A percentile compares a stretch with the other conserved stretches of the same genome.
Conservation (phyloP, 2,329 filamentous ascomycete genomes). For the Fusarium chlamydosporum region DNA sequence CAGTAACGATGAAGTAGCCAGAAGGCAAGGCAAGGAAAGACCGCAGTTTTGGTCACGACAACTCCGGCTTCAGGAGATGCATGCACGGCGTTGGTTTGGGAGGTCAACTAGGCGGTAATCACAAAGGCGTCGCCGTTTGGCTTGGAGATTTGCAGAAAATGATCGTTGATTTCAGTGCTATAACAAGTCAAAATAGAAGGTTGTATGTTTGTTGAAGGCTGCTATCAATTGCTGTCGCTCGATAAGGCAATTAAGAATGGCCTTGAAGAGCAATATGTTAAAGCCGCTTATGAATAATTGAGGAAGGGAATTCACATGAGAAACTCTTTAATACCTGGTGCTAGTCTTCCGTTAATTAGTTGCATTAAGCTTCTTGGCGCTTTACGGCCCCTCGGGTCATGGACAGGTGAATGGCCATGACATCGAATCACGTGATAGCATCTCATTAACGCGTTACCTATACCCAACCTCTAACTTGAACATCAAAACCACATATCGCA, state of each 20-base stretch:
- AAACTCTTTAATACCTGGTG: conserved; percentile 4
- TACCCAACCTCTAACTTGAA: conserved; percentile 25
- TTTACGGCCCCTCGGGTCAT: conserved; percentile 10
- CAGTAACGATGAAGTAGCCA: conserved; percentile 39
- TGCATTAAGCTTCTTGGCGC: conserved; percentile 29
- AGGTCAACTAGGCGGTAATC: conserved; percentile 48
- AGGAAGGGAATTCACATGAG: conserved; percentile 4
- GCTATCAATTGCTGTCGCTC: conserved; percentile 15
- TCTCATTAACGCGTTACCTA: conserved; percentile 39
- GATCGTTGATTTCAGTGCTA: conserved; percentile 40
- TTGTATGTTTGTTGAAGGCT: conserved; percentile 30
- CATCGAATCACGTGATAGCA: conserved; percentile 46
- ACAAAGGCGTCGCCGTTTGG: conserved; percentile 50
- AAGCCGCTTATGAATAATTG: conserved; percentile 16
- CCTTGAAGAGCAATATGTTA: neutral
- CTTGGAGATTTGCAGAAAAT: conserved; percentile 43
- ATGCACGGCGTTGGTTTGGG: conserved; percentile 54
- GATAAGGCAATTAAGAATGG: neutral
- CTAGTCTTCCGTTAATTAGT: conserved; percentile 15
- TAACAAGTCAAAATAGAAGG: conserved; percentile 48
- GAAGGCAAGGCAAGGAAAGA: conserved; percentile 32
- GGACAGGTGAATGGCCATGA: conserved; percentile 16
- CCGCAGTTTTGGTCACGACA: conserved; percentile 39
- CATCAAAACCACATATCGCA: conserved; percentile 31
- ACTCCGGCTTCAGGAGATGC: conserved; percentile 49